Evolutionary conservation across 352 stramenopile genomes (phyloP), one percentile per base, ranked within the genome.

Genomic region (Saprolegnia diclina): DNA sequence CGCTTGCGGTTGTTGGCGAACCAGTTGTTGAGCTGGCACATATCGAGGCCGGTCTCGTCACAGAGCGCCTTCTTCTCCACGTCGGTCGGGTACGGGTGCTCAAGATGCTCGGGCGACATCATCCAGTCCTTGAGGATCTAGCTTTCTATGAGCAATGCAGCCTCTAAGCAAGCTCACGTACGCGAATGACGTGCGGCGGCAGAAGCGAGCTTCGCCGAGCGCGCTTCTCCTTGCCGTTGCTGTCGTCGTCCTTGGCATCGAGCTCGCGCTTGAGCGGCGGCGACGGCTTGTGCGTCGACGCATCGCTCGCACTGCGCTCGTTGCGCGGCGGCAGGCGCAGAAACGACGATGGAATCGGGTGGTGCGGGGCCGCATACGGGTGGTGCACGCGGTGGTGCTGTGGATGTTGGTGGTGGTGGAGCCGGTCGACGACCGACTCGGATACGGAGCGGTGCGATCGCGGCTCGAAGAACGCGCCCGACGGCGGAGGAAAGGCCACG

Each of bases 1-100:
- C 85, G 86, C 32, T 90, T 83, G 42, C 84, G 79, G 66, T 89
- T 83, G 74, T 76, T 91, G 65, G 85, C 85, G 61, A 94, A 85
- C 86, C 84, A 94, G n/a, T 82, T 77, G 65, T 94, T 86, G 32
- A 92, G 83, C 75, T 94, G 86, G 57, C 82, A 80, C 18, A 92
- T 77, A 56, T 92, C 84, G 10, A 94, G 67, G 0, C 86, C 83
- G 0, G 84, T 91, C 29, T 91, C 83, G 37, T 79, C 76, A 38
- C 81, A 85, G 11, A 94, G 82, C 70, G 91, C 81, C 38, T 89
- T 69, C 70, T 87, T 88, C 73, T 92, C 86, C 0, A 73, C 63
- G 45, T 92, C 86, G 4, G 77, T 79, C 5, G 82, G 83, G 59
- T 86, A 81, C 5, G 81, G 80, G 62, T 82, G 89, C 55, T 92